Evolutionary conservation across 148 eudicot genomes (phyloP), one percentile per base, ranked within the genome.

Genomic region (Vaccinium darrowii): DNA sequence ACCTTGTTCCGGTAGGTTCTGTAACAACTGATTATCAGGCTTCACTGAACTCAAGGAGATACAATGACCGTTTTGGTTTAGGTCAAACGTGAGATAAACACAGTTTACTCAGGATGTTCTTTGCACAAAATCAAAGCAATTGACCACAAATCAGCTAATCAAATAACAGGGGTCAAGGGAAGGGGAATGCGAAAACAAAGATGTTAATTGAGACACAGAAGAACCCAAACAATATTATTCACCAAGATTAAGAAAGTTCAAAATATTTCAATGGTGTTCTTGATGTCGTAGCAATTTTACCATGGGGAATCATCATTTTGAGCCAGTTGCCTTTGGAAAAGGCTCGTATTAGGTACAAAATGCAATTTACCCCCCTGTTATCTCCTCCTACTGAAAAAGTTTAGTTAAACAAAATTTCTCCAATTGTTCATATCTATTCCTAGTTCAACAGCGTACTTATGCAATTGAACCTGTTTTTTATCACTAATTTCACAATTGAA

Each of bases 1-100:
- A 94, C 96, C 91, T 95, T 97, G 91, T 92, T 97, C 73, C 99
- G 94, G 86, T 95, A 95, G 75, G 92, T 88, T 92, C 99, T 97
- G 97, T 88, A 50, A 80, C 78, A 89, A 85, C 81, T 21, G n/a
- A 86, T 53, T 14, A 58, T 85, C 30, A 82, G 81, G 56, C 14
- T 69, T 81, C 74, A 67, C 63, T 36, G 51, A 25, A 39, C 83
- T 52, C 76, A 82, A 50, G 9, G n/a, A 82, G 58, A 82, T 47
- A 67, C 43, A 25, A 18, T 4, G 0, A 21, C 9, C 25, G 18
- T 19, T 9, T 58, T 63, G 0, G 8, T 14, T 49, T 49, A 51
- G 47, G 13, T 49, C 14, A 47, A 30, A 62, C 1, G 1, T n/a
- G 51, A 58, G 3, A 80, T 39, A 12, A 21, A 62, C 54, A 36